Base-by-base conservation (phyloP, 352 stramenopile genomes). In the Pythium aquatile region DNA sequence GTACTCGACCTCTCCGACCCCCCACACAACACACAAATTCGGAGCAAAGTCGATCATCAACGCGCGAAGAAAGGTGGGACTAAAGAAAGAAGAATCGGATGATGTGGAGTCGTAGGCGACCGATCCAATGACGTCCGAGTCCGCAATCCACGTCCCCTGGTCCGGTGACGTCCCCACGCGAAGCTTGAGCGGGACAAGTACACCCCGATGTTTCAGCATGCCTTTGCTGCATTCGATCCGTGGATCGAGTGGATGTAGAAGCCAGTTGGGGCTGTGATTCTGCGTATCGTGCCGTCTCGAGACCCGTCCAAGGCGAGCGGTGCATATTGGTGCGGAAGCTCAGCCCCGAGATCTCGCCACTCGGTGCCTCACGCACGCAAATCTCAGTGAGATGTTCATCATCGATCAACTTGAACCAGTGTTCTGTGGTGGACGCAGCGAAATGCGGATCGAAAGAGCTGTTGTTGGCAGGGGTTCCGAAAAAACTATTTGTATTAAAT, bases 211-310 rank as follows among this genome's bases (percentile, higher is more conserved):
- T 37, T 33, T 3, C 39, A 2, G 26, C 37, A 52, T n/a, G 29
- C 51, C 13, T 2, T 42, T 44, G 14, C 9, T 24, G 20, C 9
- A 24, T 24, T n/a, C 29, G 29, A 26, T 6, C 54, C 54, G 4
- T 60, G 54, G 40, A 61, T 10, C 39, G 47, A 53, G 55, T 44
- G 28, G 20, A 61, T 30, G 28, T 32, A 54, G 10, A 11, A 54
- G 26, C 26, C 55, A 6, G 3, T 2, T 7, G 55, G 28, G 1
- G 55, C 14, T 20, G 24, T n/a, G 29, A 61, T 29, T 29, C 8
- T 26, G 24, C 49, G 24, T n/a, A 32, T 13, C 26, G 40, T 2
- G 2, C 39, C 55, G 8, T 39, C 3, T 2, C 20, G 5, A 10
- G 42, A 17, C 16, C 40, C 42, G 49, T 30, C 55, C 55, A 61